Base-by-base conservation (phyloP, 306 rosid species). In the Herpetospermum pedunculosum region DNA sequence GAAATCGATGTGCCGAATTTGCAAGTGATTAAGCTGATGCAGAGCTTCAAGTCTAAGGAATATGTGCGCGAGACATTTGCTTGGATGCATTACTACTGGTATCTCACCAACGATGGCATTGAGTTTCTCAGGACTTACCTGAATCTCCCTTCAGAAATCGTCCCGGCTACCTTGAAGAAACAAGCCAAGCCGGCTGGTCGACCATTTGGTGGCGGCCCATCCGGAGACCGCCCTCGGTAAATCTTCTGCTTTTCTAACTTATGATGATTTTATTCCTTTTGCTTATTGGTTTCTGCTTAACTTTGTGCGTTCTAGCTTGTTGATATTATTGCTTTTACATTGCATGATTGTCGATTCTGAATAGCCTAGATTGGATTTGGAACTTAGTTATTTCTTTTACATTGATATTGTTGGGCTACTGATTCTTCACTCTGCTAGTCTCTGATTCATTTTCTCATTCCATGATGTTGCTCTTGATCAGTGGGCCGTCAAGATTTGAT, bases 81-180 rank as follows among this genome's bases (percentile, higher is more conserved):
- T 0, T 94, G 97, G 95, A 91, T 89, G 97, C 90, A 94, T 64
- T 89, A 94, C 74, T 89, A 91, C 80, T 91, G 96, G 98, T 91
- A 85, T 78, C 87, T 89, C 13, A 91, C 97, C 1, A 94, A 94
- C 26, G 95, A 89, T 47, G 98, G 98, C 30, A 94, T 93, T 41
- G 98, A 93, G 85, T 88, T 85, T 70, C 79, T 93, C 12, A 87
- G 97, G 77, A 94, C 81, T 63, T 91, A 94, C 59, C 95, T 94
- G 57, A 94, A 94, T 65, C 96, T 94, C 32, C 97, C 98, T 5
- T 90, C 96, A 0, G 96, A 90, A 79, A 93, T 93, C 18, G 97
- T 93, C 23, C 98, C 96, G 0, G 97, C 96, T 16, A 93, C 97
- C 65, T 81, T 90, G 79, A 93, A 90, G 94, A 89, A 93, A 59